phyloP scores from a whole-genome alignment of 345 rosid species.

The Pugionium dolabratum region DNA sequence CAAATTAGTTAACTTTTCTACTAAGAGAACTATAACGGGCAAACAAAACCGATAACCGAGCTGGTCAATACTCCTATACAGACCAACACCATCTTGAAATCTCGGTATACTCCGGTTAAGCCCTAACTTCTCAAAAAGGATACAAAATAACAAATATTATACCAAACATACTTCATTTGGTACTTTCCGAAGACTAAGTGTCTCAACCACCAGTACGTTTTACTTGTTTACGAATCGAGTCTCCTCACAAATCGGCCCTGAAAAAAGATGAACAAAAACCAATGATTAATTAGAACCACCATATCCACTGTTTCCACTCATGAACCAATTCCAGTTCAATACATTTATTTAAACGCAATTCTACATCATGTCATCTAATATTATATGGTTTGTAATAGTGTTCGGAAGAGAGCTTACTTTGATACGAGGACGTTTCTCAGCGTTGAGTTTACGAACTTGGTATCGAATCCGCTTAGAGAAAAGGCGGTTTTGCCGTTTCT shows the following conservation, averaged over 20 bases:
- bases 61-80: conserved; percentile 40
- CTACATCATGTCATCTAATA: too few relatives aligned
- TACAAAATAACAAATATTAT: conserved; percentile 9
- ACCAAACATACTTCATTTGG: conserved; percentile 3
- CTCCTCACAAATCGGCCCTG: conserved; percentile 47
- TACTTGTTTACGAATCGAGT: conserved; percentile 19
- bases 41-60: conserved; percentile 35
- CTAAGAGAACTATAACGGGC: conserved; percentile 10
- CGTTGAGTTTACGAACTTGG: conserved; percentile 90
- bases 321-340: not conserved
- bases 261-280: not conserved
- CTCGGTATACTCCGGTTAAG: conserved; percentile 26
- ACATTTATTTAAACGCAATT: not conserved
- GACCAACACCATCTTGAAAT: conserved; percentile 25
- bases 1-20: conserved; percentile 24
- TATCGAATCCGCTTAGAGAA: conserved; percentile 84
- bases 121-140: conserved; percentile 20
- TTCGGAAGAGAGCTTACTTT: conserved; percentile 48
- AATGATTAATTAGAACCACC: conserved; percentile 9
- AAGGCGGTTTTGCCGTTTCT: conserved; percentile 83
- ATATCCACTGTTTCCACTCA: not conserved
- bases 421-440: conserved; percentile 89
- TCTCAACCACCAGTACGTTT: conserved; percentile 8
- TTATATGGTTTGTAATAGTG: too few relatives aligned
- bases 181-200: conserved; percentile 15